Evolutionary conservation across 352 stramenopile species (phyloP).

Genomic region (Phytophthora brassicae): DNA sequence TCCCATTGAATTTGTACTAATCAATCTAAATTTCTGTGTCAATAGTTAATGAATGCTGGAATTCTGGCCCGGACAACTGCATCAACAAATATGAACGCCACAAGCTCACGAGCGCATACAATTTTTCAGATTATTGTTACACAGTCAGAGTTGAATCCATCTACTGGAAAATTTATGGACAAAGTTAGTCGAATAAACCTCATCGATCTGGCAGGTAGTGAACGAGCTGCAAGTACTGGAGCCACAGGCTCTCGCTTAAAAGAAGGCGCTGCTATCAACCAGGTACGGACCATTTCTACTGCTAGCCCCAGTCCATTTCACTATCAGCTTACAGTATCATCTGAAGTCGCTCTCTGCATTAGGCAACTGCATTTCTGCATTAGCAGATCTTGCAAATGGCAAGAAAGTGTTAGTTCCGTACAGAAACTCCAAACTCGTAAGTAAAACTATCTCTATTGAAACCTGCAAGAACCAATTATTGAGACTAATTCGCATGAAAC

Average conservation of each 20-base stretch:
- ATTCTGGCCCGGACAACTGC: slow-evolving; percentile 82
- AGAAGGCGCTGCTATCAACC: slow-evolving; percentile 94
- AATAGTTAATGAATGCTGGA: slow-evolving; percentile 81
- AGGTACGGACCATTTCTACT: slow-evolving; percentile 35
- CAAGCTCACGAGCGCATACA: slow-evolving; percentile 78
- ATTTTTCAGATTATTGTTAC: slow-evolving; percentile 88
- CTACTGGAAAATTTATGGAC: slow-evolving; percentile 76
- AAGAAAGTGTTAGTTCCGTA: slow-evolving; percentile 90
- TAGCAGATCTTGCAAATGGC: slow-evolving; percentile 85
- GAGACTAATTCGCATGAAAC: background rate
- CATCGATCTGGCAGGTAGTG: slow-evolving; percentile 92
- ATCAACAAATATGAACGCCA: slow-evolving; percentile 88
- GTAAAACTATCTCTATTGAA: background rate
- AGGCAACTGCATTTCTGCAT: slow-evolving; percentile 91
- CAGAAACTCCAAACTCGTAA: slow-evolving; percentile 91
- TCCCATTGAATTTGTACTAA: too few species aligned
- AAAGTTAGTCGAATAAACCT: slow-evolving; percentile 88
- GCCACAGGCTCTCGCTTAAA: slow-evolving; percentile 88
- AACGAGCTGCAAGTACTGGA: slow-evolving; percentile 88
- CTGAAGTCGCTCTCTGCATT: slow-evolving; percentile 86
- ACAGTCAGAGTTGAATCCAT: slow-evolving; percentile 70
- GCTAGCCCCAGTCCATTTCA: background rate
- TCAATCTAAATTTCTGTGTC: too few species aligned
- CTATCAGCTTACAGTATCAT: background rate
- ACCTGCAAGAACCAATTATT: background rate